Evolutionary conservation across 768 basidiomycete species (phyloP), one percentile per base, ranked within the genome.

Genomic region (Leccinum aurantiacum): DNA sequence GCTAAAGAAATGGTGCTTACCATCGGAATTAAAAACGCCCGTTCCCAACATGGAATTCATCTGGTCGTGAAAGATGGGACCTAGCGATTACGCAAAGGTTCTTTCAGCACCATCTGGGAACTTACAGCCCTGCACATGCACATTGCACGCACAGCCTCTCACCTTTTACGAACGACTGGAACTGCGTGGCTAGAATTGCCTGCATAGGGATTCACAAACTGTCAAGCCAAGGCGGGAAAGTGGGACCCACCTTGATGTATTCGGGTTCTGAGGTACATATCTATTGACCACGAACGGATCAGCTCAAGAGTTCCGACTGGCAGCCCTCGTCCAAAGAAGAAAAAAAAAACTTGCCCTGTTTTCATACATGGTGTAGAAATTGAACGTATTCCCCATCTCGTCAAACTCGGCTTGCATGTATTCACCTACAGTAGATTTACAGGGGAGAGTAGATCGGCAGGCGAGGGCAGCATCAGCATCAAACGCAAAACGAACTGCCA

Each of bases 1-100:
- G 1, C 24, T 25, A 31, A 38, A 38, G 17, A 27, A 19, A 41
- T 8, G 31, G 41, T 3, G 38, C 65, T 19, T 51, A 71, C 75
- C 78, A 50, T 79, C 78, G 9, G 78, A 76, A 52, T 79, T 79
- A 63, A 79, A 77, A 3, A 79, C 76, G 15, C 78, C 78, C 0
- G 64, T 73, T 1, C 78, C 78, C 50, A 75, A 63, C 27, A 76
- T 60, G 4, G 72, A 69, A 13, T 61, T 15, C n/a, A 73, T 58
- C 37, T 71, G 67, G 47, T 65, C 70, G 19, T 25, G 5, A 10
- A 73, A 57, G 33, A 73, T 49, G 46, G 71, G 60, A 4, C 71
- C 72, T 73, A 17, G 35, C 35, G 35, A 6, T 37, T 15, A 37
- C 2, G 35, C 19, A 25, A 14, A 13, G 47, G n/a, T 15, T 22